phyloP scores from a whole-genome alignment of 768 basidiomycete species.

The Lactarius vividus region DNA sequence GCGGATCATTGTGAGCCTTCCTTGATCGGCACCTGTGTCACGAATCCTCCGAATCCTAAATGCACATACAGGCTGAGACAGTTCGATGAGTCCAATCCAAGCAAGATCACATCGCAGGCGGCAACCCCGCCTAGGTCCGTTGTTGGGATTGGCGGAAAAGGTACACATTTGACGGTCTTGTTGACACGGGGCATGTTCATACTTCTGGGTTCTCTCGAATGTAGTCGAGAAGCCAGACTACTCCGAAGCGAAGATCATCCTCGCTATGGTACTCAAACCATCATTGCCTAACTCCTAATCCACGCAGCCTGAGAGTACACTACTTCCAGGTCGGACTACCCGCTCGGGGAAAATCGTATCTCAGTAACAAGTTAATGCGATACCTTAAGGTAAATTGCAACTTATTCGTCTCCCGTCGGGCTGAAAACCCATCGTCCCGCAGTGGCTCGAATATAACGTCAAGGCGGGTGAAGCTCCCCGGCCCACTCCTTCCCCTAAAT shows the following conservation, averaged over 20 bases:
- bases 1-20: slow-evolving; percentile 63
- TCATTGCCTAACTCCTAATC: background rate
- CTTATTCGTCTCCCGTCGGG: background rate
- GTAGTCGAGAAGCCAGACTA: slow-evolving; percentile 96
- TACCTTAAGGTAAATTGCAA: slow-evolving; percentile 71
- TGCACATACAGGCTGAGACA: slow-evolving; percentile 58
- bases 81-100: slow-evolving; percentile 74
- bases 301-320: background rate
- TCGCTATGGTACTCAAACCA: slow-evolving; percentile 75
- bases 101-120: slow-evolving; percentile 67
- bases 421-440: slow-evolving; percentile 11
- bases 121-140: slow-evolving; percentile 80
- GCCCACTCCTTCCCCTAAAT: background rate
- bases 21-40: background rate
- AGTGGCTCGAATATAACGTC: slow-evolving; percentile 99
- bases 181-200: background rate
- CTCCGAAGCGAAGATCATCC: slow-evolving; percentile 96
- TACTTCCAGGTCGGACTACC: slow-evolving; percentile 81
- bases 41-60: background rate
- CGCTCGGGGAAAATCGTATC: slow-evolving; percentile 97
- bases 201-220: slow-evolving; percentile 5
- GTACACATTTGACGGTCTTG: slow-evolving; percentile 38
- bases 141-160: slow-evolving; percentile 87
- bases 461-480: slow-evolving; percentile 50
- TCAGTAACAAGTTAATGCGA: slow-evolving; percentile 96